phyloP scores from a whole-genome alignment of 1,284 basidiomycete genomes.

The Limonomyces culmigenus region DNA sequence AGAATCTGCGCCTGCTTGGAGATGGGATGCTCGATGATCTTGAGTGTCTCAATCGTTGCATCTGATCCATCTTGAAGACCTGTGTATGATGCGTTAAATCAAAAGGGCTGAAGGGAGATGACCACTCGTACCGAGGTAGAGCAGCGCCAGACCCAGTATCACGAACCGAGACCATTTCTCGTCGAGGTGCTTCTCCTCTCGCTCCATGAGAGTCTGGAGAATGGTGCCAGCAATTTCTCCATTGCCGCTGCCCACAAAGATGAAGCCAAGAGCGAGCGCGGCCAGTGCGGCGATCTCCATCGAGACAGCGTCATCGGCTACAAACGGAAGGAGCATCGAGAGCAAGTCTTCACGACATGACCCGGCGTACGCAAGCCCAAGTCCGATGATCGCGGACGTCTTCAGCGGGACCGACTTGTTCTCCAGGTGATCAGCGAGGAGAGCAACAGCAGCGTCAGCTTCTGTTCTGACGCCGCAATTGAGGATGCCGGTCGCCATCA shows the following conservation, averaged over 20 bases:
- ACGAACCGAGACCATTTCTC: slow-evolving; percentile 94
- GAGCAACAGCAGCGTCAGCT: slow-evolving; percentile 83
- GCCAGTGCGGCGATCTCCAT: slow-evolving; percentile 87
- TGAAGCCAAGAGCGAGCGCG: slow-evolving; percentile 82
- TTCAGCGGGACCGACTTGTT: slow-evolving; percentile 77
- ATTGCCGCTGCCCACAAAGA: slow-evolving; percentile 91
- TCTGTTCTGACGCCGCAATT: slow-evolving; percentile 86
- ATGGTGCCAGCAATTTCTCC: slow-evolving; percentile 88
- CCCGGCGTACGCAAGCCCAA: slow-evolving; percentile 90
- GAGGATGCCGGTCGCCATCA: slow-evolving; percentile 89
- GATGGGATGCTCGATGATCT: slow-evolving; percentile 88
- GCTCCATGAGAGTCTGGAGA: slow-evolving; percentile 85
- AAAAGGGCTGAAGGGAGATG: not conserved
- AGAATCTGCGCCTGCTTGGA: slow-evolving; percentile 85
- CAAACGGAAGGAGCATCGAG: slow-evolving; percentile 60
- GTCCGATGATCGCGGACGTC: slow-evolving; percentile 78
- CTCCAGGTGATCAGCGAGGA: slow-evolving; percentile 85
- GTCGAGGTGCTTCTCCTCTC: slow-evolving; percentile 59
- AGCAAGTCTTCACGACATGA: slow-evolving; percentile 81
- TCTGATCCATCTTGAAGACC: slow-evolving; percentile 86
- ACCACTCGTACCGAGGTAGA: slow-evolving; percentile 65
- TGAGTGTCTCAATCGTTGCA: slow-evolving; percentile 89
- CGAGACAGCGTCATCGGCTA: slow-evolving; percentile 66
- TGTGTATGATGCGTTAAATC: slow-evolving; percentile 13
- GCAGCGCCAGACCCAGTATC: slow-evolving; percentile 76